Conservation (phyloP, 495 filamentous ascomycete genomes). For the Polyplosphaeria fusca region DNA sequence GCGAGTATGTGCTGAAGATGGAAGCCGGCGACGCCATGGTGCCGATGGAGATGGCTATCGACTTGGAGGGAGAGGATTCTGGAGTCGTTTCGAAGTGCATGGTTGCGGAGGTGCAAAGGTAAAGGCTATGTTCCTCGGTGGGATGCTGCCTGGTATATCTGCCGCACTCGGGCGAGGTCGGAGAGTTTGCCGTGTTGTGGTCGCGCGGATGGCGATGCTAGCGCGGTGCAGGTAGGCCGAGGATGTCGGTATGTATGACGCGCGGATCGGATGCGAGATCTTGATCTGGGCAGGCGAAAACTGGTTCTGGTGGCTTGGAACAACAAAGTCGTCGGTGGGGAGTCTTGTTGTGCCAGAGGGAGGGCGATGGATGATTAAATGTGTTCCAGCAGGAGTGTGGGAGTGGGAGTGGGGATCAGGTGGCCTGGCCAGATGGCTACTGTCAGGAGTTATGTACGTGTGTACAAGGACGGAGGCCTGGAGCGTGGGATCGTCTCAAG, state of each 20-base stretch:
- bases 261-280: background rate
- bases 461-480: conserved; percentile 21
- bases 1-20: conserved; percentile 27
- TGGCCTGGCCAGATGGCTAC: conserved; percentile 11
- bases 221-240: background rate
- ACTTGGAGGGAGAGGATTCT: conserved; percentile 31
- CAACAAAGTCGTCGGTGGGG: background rate
- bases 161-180: conserved; percentile 1
- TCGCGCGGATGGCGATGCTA: too few relatives aligned
- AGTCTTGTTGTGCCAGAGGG: background rate
- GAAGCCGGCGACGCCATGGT: conserved; percentile 26
- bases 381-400: too few relatives aligned
- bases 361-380: conserved; percentile 9
- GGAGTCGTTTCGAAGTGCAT: conserved; percentile 37
- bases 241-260: background rate
- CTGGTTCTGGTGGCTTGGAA: background rate
- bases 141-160: too few relatives aligned
- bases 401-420: conserved; percentile 1
- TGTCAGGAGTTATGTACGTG: conserved; percentile 25
- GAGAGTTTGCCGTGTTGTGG: too few relatives aligned
- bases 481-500: conserved; percentile 16
- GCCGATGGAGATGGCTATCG: conserved; percentile 32
- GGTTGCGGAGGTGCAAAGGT: background rate
- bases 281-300: background rate
- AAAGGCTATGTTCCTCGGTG: too few relatives aligned